Conservation (phyloP, 768 basidiomycete species). For the Lentinula sp. region DNA sequence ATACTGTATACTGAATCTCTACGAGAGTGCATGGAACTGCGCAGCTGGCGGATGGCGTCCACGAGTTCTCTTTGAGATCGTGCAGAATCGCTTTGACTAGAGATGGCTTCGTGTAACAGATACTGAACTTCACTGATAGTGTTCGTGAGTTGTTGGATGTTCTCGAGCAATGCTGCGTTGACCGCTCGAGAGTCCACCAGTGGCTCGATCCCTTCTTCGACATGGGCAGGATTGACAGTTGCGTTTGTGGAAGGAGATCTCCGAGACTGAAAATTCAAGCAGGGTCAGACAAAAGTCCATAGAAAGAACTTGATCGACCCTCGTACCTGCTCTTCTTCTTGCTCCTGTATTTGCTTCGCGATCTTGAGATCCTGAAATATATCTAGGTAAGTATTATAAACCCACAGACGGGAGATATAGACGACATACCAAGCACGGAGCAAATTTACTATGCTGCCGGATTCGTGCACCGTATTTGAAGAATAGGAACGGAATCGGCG, state of each 20-base stretch:
- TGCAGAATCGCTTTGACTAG: not conserved
- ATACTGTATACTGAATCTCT: constrained; percentile 1
- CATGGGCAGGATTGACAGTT: not conserved
- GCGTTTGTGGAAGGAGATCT: not conserved
- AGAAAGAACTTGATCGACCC: too few relatives aligned
- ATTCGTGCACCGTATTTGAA: constrained; percentile 60
- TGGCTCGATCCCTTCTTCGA: not conserved
- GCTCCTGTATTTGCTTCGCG: constrained; percentile 25
- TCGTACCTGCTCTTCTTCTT: not conserved
- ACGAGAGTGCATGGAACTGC: not conserved
- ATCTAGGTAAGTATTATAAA: not conserved
- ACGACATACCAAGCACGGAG: constrained; percentile 40
- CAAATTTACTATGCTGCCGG: constrained; percentile 49
- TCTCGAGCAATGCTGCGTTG: not conserved
- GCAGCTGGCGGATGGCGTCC: not conserved
- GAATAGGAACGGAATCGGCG: constrained; percentile 66
- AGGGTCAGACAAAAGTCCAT: too few relatives aligned
- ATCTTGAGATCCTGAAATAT: constrained; percentile 32
- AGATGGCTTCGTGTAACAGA: not conserved
- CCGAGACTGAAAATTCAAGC: not conserved
- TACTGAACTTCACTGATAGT: constrained; percentile 1
- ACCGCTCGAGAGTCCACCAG: not conserved
- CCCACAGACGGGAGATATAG: not conserved
- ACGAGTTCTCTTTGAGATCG: constrained; percentile 1
- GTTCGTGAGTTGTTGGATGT: not conserved